These are phyloP conservation scores for Moringa oleifera DNA, from an alignment of 345 rosid species.

Conservation along the genomic window DNA sequence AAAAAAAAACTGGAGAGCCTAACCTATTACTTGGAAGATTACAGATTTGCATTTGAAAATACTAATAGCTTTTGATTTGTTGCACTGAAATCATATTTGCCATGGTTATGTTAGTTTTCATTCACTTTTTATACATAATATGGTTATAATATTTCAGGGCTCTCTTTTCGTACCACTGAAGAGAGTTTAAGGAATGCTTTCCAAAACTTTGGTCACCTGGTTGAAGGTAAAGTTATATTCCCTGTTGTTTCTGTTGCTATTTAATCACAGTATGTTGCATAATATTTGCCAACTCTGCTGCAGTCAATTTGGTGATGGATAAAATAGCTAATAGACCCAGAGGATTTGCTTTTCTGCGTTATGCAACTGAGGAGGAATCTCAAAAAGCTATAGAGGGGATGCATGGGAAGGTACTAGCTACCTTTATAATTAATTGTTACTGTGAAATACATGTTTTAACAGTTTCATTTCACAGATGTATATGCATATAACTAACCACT, in stretches of 20 bases:
- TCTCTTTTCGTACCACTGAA: conserved; percentile 74
- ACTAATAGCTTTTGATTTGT: too few relatives aligned
- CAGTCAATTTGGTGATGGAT: conserved; percentile 85
- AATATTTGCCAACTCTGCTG: not conserved
- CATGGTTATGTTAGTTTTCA: too few relatives aligned
- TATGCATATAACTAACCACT: too few relatives aligned
- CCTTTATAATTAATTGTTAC: not conserved
- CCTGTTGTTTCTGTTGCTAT: not conserved
- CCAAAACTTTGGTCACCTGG: conserved; percentile 54
- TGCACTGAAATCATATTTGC: too few relatives aligned
- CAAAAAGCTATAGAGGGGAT: conserved; percentile 69
- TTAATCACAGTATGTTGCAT: not conserved
- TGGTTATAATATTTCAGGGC: conserved; percentile 35
- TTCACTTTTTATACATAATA: too few relatives aligned
- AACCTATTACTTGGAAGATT: too few relatives aligned
- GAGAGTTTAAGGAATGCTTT: conserved; percentile 68
- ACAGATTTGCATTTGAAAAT: too few relatives aligned
- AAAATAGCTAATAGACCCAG: conserved; percentile 68
- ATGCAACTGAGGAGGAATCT: conserved; percentile 69
- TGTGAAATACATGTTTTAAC: too few relatives aligned
- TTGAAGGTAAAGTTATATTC: conserved; percentile 39
- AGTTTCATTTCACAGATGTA: too few relatives aligned
- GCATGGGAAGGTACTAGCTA: conserved; percentile 67
- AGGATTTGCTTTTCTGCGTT: conserved; percentile 74
- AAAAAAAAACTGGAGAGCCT: too few relatives aligned